Evolutionary conservation across 495 filamentous ascomycete species (phyloP).

Genomic region (Corynascus novoguineensis): DNA sequence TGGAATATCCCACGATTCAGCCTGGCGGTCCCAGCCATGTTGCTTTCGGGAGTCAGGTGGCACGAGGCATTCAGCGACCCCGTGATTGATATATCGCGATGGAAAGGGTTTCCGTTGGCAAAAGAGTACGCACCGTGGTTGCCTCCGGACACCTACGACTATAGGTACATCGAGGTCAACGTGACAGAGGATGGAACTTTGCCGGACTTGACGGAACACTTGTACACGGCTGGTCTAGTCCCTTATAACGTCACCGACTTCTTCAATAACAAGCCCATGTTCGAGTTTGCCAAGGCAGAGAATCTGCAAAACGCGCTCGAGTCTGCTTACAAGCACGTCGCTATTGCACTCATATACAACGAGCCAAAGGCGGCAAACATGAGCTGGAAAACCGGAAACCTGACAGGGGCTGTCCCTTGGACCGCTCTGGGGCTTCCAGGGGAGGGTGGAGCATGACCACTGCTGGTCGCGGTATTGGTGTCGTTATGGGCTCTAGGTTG

Average conservation of each 20-base stretch:
- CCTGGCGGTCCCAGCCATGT: not conserved
- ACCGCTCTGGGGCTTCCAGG: not conserved
- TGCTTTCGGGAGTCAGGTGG: not conserved
- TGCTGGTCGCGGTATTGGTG: not conserved
- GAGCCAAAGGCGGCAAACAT: not conserved
- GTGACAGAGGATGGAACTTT: not conserved
- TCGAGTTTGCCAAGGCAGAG: not conserved
- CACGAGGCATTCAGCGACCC: not conserved
- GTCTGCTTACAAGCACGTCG: not conserved
- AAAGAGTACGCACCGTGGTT: not conserved
- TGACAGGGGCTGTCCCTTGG: not conserved
- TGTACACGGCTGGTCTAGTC: not conserved
- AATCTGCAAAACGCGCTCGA: not conserved
- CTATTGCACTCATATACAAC: not conserved
- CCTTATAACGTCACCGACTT: not conserved
- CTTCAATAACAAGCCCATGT: too few relatives aligned
- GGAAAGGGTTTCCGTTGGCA: not conserved
- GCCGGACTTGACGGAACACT: not conserved
- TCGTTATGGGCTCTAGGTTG: not conserved
- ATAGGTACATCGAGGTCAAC: not conserved
- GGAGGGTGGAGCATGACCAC: not conserved
- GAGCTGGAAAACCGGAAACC: not conserved
- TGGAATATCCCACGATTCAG: not conserved
- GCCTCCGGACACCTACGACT: not conserved
- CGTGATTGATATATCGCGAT: not conserved